phyloP scores from a whole-genome alignment of 768 basidiomycete species.

The Cystofilobasidium capitatum region DNA sequence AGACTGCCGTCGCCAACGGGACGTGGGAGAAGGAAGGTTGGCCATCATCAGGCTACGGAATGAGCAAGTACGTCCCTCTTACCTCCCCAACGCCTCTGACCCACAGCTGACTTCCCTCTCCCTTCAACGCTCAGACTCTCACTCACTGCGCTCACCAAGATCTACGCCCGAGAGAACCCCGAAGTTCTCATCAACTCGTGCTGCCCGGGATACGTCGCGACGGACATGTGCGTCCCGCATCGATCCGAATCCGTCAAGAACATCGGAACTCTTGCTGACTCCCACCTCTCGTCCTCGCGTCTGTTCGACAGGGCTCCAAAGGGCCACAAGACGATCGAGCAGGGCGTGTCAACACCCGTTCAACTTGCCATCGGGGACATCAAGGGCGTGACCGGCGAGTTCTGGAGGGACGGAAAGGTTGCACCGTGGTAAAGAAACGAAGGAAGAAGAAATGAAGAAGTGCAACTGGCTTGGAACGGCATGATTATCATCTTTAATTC shows the following conservation, averaged over 20 bases:
- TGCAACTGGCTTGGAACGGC: no score
- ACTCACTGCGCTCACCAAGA: slow-evolving; percentile 28
- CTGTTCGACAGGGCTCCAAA: slow-evolving; percentile 27
- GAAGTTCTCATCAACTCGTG: slow-evolving; percentile 29
- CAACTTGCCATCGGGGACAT: slow-evolving; percentile 29
- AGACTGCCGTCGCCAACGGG: slow-evolving; percentile 28
- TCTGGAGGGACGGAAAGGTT: slow-evolving; percentile 30
- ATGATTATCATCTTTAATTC: no score
- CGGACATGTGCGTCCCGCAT: slow-evolving; percentile 1
- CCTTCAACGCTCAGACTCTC: not conserved
- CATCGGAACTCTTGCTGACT: not conserved
- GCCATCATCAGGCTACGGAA: slow-evolving; percentile 29
- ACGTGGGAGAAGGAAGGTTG: slow-evolving; percentile 28
- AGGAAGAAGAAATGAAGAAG: no score
- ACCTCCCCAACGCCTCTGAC: not conserved
- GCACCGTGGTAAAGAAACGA: slow-evolving; percentile 14
- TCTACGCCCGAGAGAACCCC: slow-evolving; percentile 26
- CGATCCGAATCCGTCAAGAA: not conserved
- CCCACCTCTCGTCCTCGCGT: not conserved
- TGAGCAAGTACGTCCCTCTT: slow-evolving; percentile 26
- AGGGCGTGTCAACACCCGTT: slow-evolving; percentile 31
- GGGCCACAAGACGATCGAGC: slow-evolving; percentile 27
- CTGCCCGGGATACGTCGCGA: slow-evolving; percentile 32
- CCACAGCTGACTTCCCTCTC: not conserved
- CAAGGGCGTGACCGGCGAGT: slow-evolving; percentile 27